A percentile compares a stretch with the other conserved stretches of the same genome.
phyloP scores from a whole-genome alignment of 768 basidiomycete genomes.

The Mycena belliarum region DNA sequence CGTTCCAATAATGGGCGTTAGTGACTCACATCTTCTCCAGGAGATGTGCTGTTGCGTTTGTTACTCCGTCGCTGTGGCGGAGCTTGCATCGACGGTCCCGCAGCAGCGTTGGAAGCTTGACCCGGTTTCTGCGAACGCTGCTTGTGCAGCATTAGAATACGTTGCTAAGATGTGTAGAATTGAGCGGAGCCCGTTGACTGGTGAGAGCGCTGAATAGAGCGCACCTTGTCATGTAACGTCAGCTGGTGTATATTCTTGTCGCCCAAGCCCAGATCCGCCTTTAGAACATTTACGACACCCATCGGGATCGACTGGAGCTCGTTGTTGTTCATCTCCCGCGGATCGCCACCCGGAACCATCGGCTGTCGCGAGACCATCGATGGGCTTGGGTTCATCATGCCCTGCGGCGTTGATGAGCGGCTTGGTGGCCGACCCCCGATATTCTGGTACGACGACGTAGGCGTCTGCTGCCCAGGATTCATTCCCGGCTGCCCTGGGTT shows the following conservation, averaged over 20 bases:
- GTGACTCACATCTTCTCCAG: conserved; percentile 56
- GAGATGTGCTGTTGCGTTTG: conserved; percentile 64
- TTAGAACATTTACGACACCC: conserved; percentile 33
- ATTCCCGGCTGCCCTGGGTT: conserved; percentile 38
- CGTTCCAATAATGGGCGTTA: neutral
- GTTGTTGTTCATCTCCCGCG: conserved; percentile 26
- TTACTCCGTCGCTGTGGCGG: conserved; percentile 33
- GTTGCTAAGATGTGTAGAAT: conserved; percentile 34
- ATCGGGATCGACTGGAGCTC: conserved; percentile 47
- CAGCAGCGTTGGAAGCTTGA: conserved; percentile 37
- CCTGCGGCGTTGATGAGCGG: conserved; percentile 55
- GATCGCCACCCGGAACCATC: conserved; percentile 11
- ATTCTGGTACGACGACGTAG: conserved; percentile 41
- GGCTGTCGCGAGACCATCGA: conserved; percentile 52
- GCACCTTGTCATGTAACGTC: conserved; percentile 58
- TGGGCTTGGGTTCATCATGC: conserved; percentile 58
- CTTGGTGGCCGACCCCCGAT: conserved; percentile 56
- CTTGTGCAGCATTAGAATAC: conserved; percentile 33
- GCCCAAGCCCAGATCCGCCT: conserved; percentile 41
- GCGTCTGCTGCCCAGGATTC: conserved; percentile 39
- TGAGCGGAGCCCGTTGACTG: too few species aligned
- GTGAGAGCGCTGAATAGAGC: conserved; percentile 29
- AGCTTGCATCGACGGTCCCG: conserved; percentile 43
- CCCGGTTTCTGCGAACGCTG: conserved; percentile 31
- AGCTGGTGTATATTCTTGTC: conserved; percentile 49